Base-by-base conservation (phyloP, 2,329 filamentous ascomycete species). In the Magnaporthiopsis poae region DNA sequence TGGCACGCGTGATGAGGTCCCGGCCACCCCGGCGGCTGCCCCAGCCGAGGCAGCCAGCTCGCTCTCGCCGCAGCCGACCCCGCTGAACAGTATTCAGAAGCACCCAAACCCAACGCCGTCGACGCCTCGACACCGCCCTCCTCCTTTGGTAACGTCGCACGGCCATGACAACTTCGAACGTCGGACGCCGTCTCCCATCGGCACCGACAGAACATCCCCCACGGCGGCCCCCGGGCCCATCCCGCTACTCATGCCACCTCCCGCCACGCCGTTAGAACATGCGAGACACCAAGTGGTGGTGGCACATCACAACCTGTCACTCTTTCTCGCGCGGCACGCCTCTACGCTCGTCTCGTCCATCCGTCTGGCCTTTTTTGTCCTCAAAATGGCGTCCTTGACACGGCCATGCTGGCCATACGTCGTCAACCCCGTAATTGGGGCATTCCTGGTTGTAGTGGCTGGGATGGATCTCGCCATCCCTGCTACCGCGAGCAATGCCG, bases 341-440 rank as follows among this genome's bases (percentile, higher is more conserved):
- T 74, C 73, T 29, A 71, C 72, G 5, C 70, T 76, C 69, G 72
- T 76, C 75, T 74, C 76, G 63, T 65, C 78, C 5, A 69, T 84
- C 27, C 88, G 88, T 63, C 76, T 91, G 2, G 71, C 76, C 0
- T 71, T 93, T 0, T 93, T 96, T 71, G 74, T 89, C 7, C 70
- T 83, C 64, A 96, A 96, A 75, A 77, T 92, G 11, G 77, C 83
- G 15, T 86, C 86, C 0, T 77, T 95, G 12, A 81, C 84, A 2
- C 81, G 83, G 62, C 84, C 88, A 0, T 96, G 92, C 75, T 86
- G 86, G 74, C 92, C 92, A 0, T 87, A 88, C 67, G 86, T 87
- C 61, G 81, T 86, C n/a, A 88, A 84, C 61, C 79, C 86, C 8
- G 84, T 84, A 75, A 77, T 92, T 5, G 81, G 86, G 5, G 87